Evolutionary conservation across 1,284 basidiomycete species (phyloP), one percentile per base, ranked within the genome.

Genomic region (Xanthoconium separans): DNA sequence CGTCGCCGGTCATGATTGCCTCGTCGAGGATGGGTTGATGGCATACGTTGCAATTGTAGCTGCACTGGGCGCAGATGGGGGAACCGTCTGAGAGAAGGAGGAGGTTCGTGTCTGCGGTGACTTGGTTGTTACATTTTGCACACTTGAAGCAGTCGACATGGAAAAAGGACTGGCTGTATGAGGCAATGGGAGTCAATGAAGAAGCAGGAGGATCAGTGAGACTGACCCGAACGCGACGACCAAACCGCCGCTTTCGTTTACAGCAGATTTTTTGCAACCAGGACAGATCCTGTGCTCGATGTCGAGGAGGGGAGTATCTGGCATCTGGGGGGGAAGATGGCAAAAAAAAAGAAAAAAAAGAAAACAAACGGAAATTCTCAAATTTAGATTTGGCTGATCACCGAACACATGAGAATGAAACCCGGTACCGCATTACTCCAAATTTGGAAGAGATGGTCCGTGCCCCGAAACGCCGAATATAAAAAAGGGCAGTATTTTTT

Each of bases 1-100:
- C 96, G 73, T 99, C 95, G 53, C 96, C 95, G 13, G 96, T 96
- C 91, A 98, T 97, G 73, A 98, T 98, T 16, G 95, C 95, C 70
- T 98, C 95, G 74, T 98, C 94, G 51, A 95, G 87, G 63, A 98
- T 97, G 40, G 93, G 91, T 50, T 85, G 83, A 48, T 87, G 86
- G 76, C 95, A 98, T 54, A 96, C 88, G 68, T 89, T 95, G 79
- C 95, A 98, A 66, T 86, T 91, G 76, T 99, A 99, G 12, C 94
- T 96, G 78, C 96, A 99, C 63, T 95, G 90, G 24, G 93, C 90
- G 70, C 96, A 99, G 50, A 99, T 95, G 34, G 97, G 96, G 36
- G 91, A 94, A 20, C 96, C 96, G 71, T 99, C 96, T 30, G 95
- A 95, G 47, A 99, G 86, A 11, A 99, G 79, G 24, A 99, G 83